Conservation (phyloP, 306 rosid species). For the barrel medic (Medicago truncatula) region DNA sequence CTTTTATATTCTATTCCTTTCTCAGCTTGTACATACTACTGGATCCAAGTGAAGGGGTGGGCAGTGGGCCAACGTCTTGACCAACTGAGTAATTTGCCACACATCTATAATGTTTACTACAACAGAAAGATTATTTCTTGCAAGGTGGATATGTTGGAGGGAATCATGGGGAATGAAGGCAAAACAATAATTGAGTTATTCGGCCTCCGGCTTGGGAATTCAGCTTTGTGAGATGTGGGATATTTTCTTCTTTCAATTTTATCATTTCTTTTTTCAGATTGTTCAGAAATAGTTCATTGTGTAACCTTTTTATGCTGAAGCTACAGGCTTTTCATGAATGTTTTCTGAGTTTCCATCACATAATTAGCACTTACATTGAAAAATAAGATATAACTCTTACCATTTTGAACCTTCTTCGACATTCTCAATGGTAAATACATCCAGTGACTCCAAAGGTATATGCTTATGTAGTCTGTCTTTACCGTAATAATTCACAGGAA, state of each 20-base stretch:
- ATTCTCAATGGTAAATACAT: slow-evolving; percentile 81
- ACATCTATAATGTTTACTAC: not conserved
- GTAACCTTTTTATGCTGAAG: not conserved
- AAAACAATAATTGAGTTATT: slow-evolving; percentile 7
- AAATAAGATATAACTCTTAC: slow-evolving; percentile 53
- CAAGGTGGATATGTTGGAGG: slow-evolving; percentile 6
- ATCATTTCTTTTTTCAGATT: not conserved
- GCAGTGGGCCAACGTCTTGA: not conserved
- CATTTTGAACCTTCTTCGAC: slow-evolving; percentile 73
- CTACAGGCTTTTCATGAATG: slow-evolving; percentile 22
- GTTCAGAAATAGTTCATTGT: slow-evolving; percentile 10
- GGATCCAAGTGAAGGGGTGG: not conserved
- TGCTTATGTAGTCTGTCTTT: slow-evolving; percentile 46
- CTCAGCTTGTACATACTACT: slow-evolving; percentile 19
- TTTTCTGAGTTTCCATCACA: slow-evolving; percentile 14
- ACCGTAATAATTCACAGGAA: slow-evolving; percentile 92
- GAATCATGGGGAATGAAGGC: not conserved
- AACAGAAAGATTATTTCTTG: not conserved
- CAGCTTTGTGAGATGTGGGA: slow-evolving; percentile 16
- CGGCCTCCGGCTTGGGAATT: slow-evolving; percentile 4
- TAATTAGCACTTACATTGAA: slow-evolving; percentile 11
- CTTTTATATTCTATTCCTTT: slow-evolving; percentile 6
- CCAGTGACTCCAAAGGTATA: slow-evolving; percentile 68
- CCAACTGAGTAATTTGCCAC: not conserved
- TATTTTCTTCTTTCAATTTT: slow-evolving; percentile 21